Base-by-base conservation (phyloP, 768 basidiomycete species). In the Collybiopsis luxurians region DNA sequence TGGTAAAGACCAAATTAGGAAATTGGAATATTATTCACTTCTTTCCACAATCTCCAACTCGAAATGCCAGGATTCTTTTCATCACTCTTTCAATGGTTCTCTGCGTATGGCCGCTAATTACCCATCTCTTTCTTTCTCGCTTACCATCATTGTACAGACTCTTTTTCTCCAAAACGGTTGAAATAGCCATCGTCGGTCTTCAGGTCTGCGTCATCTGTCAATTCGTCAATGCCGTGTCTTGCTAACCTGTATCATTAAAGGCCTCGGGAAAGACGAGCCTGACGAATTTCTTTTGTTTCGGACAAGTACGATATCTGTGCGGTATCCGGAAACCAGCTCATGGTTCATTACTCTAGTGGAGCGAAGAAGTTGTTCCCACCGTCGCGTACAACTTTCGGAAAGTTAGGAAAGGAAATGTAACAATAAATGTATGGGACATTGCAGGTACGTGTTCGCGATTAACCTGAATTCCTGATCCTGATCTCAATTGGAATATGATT, bases 261-360 rank as follows among this genome's bases (percentile, higher is more conserved):
- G 92, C 94, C 2, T 95, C 92, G 2, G 95, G 95, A 44, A 96
- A 97, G 76, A 96, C 95, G 2, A 94, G 92, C 10, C 91, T 97
- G 53, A 92, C 95, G 27, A 94, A 96, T 67, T 90, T 95, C 11
- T 84, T 97, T 21, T 89, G 89, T 4, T 89, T 86, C n/a, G 89
- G 89, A 62, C 89, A 90, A 75, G 89, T 86, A 52, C 61, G 71
- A 64, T 39, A 48, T 17, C 27, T 1, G 9, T 12, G 23, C n/a
- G 28, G 11, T 40, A 50, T 24, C 53, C 9, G 31, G n/a, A 44
- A 7, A 12, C 47, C 28, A 13, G 31, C n/a, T 12, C 15, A 26
- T 13, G 13, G 27, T 23, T n/a, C 13, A 17, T 19, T 39, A 28
- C 69, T 65, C 36, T 71, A 95, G 85, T 97, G 92, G 90, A 92